Percentiles rank a stretch among this genome's conserved stretches.
Evolutionary conservation across 2,329 filamentous ascomycete genomes (phyloP).

Genomic region (Trichoderma semiorbis): DNA sequence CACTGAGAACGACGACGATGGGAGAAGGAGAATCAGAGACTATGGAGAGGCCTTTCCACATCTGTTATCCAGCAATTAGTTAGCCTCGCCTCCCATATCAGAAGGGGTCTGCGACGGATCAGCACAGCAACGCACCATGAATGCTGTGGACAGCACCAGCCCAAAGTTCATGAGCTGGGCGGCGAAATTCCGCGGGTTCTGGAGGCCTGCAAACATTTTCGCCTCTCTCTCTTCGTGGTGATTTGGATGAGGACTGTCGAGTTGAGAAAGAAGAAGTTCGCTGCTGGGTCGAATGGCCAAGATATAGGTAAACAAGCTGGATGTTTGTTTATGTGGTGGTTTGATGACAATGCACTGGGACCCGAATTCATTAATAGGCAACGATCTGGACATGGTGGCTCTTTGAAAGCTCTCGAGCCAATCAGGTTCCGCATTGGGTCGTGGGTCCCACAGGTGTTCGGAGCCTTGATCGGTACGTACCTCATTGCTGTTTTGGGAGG

Average conservation of each 20-base stretch:
- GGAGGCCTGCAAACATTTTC: slow-evolving; percentile 64
- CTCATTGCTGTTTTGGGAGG: not conserved
- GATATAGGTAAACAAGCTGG: not conserved
- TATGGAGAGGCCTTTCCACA: slow-evolving; percentile 87
- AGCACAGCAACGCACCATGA: slow-evolving; percentile 58
- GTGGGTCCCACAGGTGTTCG: not conserved
- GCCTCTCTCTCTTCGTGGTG: not conserved
- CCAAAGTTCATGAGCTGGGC: slow-evolving; percentile 86
- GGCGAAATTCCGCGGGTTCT: slow-evolving; percentile 76
- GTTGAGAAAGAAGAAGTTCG: not conserved
- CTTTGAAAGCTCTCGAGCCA: slow-evolving; percentile 22
- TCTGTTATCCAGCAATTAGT: slow-evolving; percentile 36
- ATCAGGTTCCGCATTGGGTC: not conserved
- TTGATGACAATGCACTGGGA: slow-evolving; percentile 6
- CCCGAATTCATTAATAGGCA: not conserved
- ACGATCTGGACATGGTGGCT: slow-evolving; percentile 31
- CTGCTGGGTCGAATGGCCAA: not conserved
- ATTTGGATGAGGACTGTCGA: not conserved
- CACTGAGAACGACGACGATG: slow-evolving; percentile 79
- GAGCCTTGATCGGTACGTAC: slow-evolving; percentile 3
- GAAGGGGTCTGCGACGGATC: not conserved
- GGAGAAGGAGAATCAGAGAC: slow-evolving; percentile 70
- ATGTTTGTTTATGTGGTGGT: not conserved
- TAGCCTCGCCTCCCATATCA: not conserved
- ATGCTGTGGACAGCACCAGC: slow-evolving; percentile 83